Percentiles rank a stretch among this genome's conserved stretches.
Conservation (phyloP, 768 basidiomycete species). For the Russula emetica region DNA sequence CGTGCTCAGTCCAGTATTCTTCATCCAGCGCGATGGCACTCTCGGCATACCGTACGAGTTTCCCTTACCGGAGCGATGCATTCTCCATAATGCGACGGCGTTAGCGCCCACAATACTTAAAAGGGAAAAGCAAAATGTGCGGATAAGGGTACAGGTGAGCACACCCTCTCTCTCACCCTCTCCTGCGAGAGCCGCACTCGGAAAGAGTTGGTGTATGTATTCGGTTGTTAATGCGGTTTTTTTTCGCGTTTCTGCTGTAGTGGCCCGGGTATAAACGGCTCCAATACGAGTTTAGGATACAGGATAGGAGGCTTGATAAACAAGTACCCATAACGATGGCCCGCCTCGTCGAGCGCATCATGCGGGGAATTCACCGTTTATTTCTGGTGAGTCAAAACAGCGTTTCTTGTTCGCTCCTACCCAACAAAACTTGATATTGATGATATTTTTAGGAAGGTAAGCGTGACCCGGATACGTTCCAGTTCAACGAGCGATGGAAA, state of each 20-base stretch:
- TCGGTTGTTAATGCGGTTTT: background rate
- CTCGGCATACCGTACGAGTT: conserved; percentile 15
- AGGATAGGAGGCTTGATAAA: conserved; percentile 1
- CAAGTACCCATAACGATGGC: conserved; percentile 4
- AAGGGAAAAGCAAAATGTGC: conserved; percentile 6
- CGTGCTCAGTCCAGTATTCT: conserved; percentile 4
- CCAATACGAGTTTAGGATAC: conserved; percentile 19
- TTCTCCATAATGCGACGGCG: background rate
- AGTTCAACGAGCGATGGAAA: conserved; percentile 1
- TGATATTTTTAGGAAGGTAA: background rate
- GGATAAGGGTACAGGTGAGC: conserved; percentile 8
- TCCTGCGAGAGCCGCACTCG: background rate
- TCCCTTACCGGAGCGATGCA: background rate
- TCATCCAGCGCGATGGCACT: conserved; percentile 4
- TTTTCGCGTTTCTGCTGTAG: background rate
- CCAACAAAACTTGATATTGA: too few species aligned
- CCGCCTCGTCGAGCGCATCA: conserved; percentile 13
- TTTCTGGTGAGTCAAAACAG: conserved; percentile 1
- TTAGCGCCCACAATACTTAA: background rate
- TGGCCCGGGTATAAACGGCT: conserved; percentile 17
- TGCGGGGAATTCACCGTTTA: background rate
- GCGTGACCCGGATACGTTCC: background rate
- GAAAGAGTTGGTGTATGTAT: too few species aligned
- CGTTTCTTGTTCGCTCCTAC: background rate
- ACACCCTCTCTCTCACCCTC: background rate